Base-by-base conservation (phyloP, 2,329 filamentous ascomycete species). In the Talaromyces verruculosus region DNA sequence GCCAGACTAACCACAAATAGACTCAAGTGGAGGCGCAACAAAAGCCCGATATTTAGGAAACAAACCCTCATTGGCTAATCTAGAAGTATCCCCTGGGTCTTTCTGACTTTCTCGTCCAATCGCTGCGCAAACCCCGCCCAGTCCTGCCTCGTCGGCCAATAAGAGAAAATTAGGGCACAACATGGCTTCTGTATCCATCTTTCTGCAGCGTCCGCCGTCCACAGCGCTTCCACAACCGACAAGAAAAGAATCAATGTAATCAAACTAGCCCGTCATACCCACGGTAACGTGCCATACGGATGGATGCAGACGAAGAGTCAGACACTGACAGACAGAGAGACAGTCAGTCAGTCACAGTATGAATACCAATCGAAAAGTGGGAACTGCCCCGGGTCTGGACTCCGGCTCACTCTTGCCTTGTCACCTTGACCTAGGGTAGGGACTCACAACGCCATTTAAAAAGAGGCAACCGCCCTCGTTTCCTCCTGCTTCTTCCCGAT, bases 371-470 rank as follows among this genome's bases (percentile, higher is more conserved):
- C 28, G 37, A 25, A 25, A 39, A 15, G 53, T 57, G 53, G 53
- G 19, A 13, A 57, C 53, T 25, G 30, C 1, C 3, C n/a, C 33
- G 53, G 53, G 53, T 39, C 33, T 57, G 53, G 53, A 57, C 33
- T 37, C 53, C 53, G 53, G 33, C n/a, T 57, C 53, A 8, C 53
- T 57, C 53, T 57, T 57, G 53, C 53, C 53, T 39, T 39, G 33
- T 57, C 53, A 39, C 33, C 8, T 19, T 22, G 30, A 33, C 30
- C 30, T 10, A 33, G 30, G 7, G 30, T 8, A 2, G 15, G 30
- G 51, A 35, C 51, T 37, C 33, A 57, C 33, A 35, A 57, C n/a
- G n/a, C 33, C 33, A 57, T 57, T 63, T 58, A 51, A 63, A 66
- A 22, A 58, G 60, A 47, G 41, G 60, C 47, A 45, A 17, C 25